A percentile compares a stretch with the other conserved stretches of the same genome.
Evolutionary conservation across 495 filamentous ascomycete species (phyloP).

Genomic region (Trichocladium uniseriatum): DNA sequence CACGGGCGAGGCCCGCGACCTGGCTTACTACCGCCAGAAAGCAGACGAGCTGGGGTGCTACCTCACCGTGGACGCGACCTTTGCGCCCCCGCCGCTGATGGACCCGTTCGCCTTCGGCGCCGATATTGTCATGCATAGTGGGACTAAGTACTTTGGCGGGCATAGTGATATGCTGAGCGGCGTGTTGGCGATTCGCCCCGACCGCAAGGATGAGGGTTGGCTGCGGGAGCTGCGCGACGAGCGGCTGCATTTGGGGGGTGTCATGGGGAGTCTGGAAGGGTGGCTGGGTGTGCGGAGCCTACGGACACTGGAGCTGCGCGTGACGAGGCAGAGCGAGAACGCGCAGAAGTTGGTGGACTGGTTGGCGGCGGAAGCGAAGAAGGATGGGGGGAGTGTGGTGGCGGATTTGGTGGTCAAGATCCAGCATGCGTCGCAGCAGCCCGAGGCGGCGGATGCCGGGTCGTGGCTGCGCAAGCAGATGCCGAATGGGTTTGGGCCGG

Average conservation of each 20-base stretch:
- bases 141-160: slow-evolving; percentile 92
- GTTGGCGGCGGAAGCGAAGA: slow-evolving; percentile 45
- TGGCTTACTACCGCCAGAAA: slow-evolving; percentile 55
- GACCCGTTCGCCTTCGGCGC: slow-evolving; percentile 75
- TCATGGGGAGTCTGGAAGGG: slow-evolving; percentile 84
- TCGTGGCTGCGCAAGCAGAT: slow-evolving; percentile 80
- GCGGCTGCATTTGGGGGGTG: slow-evolving; percentile 63
- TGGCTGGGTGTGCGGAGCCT: slow-evolving; percentile 86
- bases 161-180: slow-evolving; percentile 88
- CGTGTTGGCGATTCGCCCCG: slow-evolving; percentile 54
- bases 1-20: slow-evolving; percentile 65
- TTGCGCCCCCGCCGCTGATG: slow-evolving; percentile 82
- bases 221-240: slow-evolving; percentile 49
- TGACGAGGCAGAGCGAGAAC: slow-evolving; percentile 62
- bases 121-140: slow-evolving; percentile 81
- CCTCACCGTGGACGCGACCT: slow-evolving; percentile 83
- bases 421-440: slow-evolving; percentile 69
- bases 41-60: slow-evolving; percentile 64
- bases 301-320: slow-evolving; percentile 75
- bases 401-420: slow-evolving; percentile 49
- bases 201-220: slow-evolving; percentile 39
- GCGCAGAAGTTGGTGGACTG: slow-evolving; percentile 60
- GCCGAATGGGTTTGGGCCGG: slow-evolving; percentile 83
- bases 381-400: slow-evolving; percentile 32
- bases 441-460: slow-evolving; percentile 44